Percentiles rank a stretch among this genome's conserved stretches.
phyloP scores from a whole-genome alignment of 2,329 filamentous ascomycete species.

The Trichoderma polysporum region DNA sequence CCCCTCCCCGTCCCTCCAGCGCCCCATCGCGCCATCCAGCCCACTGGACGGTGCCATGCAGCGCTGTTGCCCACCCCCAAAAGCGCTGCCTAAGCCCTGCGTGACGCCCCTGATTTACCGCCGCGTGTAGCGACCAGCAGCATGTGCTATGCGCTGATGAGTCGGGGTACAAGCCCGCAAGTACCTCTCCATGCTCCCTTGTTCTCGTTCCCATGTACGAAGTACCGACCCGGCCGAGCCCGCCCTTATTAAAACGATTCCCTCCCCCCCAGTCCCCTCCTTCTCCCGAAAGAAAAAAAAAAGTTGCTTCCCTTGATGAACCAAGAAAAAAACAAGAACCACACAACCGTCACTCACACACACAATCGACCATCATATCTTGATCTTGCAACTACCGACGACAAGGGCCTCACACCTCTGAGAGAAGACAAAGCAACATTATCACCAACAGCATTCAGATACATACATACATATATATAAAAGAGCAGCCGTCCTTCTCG shows the following conservation, averaged over 20 bases:
- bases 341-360: background rate
- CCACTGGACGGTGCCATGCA: slow-evolving; percentile 20
- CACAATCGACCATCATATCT: background rate
- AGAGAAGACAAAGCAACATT: background rate
- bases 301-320: slow-evolving; percentile 16
- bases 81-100: slow-evolving; percentile 19
- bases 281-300: slow-evolving; percentile 24
- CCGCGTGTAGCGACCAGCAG: slow-evolving; percentile 30
- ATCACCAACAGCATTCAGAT: background rate
- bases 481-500: background rate
- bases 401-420: background rate
- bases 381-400: slow-evolving; percentile 4
- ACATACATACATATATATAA: background rate
- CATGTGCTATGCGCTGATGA: slow-evolving; percentile 19
- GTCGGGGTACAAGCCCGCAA: slow-evolving; percentile 22
- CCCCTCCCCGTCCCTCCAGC: slow-evolving; percentile 19
- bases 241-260: slow-evolving; percentile 34
- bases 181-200: slow-evolving; percentile 20
- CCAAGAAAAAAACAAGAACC: slow-evolving; percentile 11
- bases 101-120: slow-evolving; percentile 29
- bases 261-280: slow-evolving; percentile 27
- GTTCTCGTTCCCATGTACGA: slow-evolving; percentile 21
- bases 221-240: slow-evolving; percentile 35
- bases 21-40: slow-evolving; percentile 19
- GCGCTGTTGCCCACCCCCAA: slow-evolving; percentile 16